phyloP scores from a whole-genome alignment of 2,329 filamentous ascomycete species.

The Sporothrix sp. region DNA sequence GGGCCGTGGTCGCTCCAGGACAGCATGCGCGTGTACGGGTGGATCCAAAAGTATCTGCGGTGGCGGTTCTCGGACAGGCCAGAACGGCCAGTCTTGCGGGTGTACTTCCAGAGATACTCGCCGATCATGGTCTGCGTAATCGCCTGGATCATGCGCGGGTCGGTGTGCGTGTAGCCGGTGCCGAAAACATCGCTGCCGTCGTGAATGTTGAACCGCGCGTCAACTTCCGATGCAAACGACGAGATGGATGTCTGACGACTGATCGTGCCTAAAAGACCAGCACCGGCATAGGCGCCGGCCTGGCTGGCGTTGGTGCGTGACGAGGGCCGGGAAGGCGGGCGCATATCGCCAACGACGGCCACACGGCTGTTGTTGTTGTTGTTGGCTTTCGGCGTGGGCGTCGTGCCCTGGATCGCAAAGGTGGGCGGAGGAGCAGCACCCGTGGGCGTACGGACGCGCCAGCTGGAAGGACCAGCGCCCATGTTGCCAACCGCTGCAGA shows the following conservation, averaged over 20 bases:
- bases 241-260: constrained; percentile 77
- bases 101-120: constrained; percentile 98
- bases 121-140: constrained; percentile 99
- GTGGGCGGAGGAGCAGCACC: neutral
- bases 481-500: neutral
- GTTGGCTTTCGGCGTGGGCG: constrained; percentile 44
- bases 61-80: constrained; percentile 86
- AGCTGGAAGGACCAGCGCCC: neutral
- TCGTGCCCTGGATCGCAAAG: constrained; percentile 30
- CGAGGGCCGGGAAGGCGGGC: constrained; percentile 38
- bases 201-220: constrained; percentile 77
- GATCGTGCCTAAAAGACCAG: constrained; percentile 8
- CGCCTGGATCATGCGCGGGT: constrained; percentile 97
- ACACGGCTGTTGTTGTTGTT: constrained; percentile 32
- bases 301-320: constrained; percentile 19
- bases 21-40: constrained; percentile 89
- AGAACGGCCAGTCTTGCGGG: constrained; percentile 80
- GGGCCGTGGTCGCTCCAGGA: constrained; percentile 96
- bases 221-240: constrained; percentile 89
- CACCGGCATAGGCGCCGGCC: neutral
- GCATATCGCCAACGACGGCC: constrained; percentile 29
- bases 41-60: constrained; percentile 96
- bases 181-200: constrained; percentile 35
- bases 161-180: constrained; percentile 61
- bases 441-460: constrained; percentile 12